A percentile compares a stretch with the other conserved stretches of the same genome.
These are phyloP conservation scores for Coemansia sp. DNA, from an alignment of 192 early-diverging fungal genomes.

Conservation along the genomic window DNA sequence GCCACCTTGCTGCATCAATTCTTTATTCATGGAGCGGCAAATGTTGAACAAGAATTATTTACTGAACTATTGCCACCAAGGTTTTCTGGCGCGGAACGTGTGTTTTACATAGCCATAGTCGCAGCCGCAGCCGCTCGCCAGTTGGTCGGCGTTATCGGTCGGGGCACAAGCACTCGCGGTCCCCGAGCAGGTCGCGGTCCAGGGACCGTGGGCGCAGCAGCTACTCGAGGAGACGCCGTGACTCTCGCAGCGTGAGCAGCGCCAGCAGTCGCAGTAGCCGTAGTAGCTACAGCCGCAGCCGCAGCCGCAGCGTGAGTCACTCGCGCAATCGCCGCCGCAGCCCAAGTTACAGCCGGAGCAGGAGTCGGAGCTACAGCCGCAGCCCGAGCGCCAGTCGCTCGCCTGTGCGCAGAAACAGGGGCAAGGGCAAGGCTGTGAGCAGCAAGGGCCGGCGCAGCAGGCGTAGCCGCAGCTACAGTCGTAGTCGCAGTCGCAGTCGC, in stretches of 20 bases:
- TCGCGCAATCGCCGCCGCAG: slow-evolving; percentile 1
- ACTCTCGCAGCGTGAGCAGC: slow-evolving; percentile 6
- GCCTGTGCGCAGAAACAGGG: slow-evolving; percentile 1
- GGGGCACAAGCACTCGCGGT: slow-evolving; percentile 12
- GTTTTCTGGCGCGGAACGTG: not conserved
- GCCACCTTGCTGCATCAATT: not conserved
- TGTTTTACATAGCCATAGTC: slow-evolving; percentile 14
- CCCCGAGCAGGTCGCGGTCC: slow-evolving; percentile 9
- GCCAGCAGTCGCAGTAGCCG: slow-evolving; percentile 14
- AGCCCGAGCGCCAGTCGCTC: slow-evolving; percentile 4
- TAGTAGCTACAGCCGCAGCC: slow-evolving; percentile 10
- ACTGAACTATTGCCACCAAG: not conserved
- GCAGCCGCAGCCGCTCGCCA: slow-evolving; percentile 33
- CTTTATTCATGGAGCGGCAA: not conserved
- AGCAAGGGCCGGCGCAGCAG: slow-evolving; percentile 1
- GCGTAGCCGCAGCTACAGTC: slow-evolving; percentile 1
- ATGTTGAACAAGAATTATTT: not conserved
- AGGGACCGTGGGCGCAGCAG: slow-evolving; percentile 8
- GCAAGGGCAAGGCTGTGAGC: not conserved
- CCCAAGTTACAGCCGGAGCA: slow-evolving; percentile 10
- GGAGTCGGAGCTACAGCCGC: not conserved
- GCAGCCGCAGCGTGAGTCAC: not conserved
- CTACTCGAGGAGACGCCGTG: slow-evolving; percentile 9
- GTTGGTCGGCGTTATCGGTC: slow-evolving; percentile 11
- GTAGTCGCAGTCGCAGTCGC: slow-evolving; percentile 6